A percentile compares a stretch with the other conserved stretches of the same genome.
Conservation (phyloP, 2,329 filamentous ascomycete species). For the Pseudogymnoascus sp. region DNA sequence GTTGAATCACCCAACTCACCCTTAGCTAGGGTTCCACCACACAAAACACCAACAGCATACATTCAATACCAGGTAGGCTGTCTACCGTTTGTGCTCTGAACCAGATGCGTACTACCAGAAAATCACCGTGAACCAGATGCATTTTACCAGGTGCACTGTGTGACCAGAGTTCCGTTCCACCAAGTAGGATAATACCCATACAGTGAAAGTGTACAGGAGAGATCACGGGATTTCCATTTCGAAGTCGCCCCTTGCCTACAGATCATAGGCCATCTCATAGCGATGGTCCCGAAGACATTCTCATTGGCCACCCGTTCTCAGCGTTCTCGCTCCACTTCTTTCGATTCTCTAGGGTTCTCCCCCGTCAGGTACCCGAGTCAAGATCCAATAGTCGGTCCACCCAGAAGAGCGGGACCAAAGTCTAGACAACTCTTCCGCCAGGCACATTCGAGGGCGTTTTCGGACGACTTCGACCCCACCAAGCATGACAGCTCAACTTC, state of each 20-base stretch:
- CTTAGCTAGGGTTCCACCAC: not conserved
- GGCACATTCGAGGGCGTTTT: not conserved
- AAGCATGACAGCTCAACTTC: constrained; percentile 10
- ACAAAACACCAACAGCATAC: not conserved
- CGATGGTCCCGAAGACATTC: not conserved
- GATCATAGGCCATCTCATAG: constrained; percentile 1
- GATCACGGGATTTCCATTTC: not conserved
- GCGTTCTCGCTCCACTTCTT: not conserved
- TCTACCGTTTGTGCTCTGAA: not conserved
- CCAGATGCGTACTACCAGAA: not conserved
- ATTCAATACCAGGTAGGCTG: not conserved
- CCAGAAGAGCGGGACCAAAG: constrained; percentile 5
- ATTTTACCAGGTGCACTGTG: not conserved
- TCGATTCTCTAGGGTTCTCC: not conserved
- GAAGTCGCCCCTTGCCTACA: not conserved
- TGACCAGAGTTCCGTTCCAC: not conserved
- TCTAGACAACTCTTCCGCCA: not conserved
- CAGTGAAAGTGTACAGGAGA: not conserved
- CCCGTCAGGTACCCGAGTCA: constrained; percentile 7
- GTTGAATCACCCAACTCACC: not conserved
- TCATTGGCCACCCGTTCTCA: not conserved
- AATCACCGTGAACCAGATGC: not conserved
- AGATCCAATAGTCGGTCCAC: constrained; percentile 2
- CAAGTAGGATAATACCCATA: not conserved
- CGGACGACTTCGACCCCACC: not conserved